Conservation (phyloP, 2,329 filamentous ascomycete species). For the Blastomyces silverae region DNA sequence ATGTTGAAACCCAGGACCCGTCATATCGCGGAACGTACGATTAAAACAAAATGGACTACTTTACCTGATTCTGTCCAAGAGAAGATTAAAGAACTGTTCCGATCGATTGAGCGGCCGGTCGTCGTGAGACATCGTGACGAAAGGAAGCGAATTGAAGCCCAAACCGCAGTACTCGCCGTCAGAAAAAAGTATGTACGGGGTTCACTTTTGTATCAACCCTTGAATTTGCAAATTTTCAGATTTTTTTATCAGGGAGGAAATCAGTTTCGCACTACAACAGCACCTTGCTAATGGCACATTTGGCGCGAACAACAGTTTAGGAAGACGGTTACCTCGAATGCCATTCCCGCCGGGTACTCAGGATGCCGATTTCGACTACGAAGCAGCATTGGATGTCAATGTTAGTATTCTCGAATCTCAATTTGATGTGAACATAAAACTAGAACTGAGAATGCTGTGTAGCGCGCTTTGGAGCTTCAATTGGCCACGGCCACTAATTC, state of each 20-base stretch:
- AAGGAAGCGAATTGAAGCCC: constrained; percentile 38
- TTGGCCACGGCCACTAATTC: constrained; percentile 38
- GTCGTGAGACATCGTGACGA: constrained; percentile 40
- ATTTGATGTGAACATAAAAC: constrained; percentile 19
- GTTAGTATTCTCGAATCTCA: constrained; percentile 26
- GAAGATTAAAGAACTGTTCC: constrained; percentile 39
- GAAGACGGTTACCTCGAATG: constrained; percentile 41
- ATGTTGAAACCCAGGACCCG: constrained; percentile 38
- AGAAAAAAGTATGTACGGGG: constrained; percentile 36
- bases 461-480: constrained; percentile 36
- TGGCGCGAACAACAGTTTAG: constrained; percentile 28
- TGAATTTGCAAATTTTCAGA: neutral
- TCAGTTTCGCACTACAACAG: neutral
- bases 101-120: constrained; percentile 39
- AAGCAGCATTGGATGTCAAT: constrained; percentile 40
- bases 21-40: constrained; percentile 39
- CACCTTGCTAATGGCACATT: constrained; percentile 7
- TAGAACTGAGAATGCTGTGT: constrained; percentile 11
- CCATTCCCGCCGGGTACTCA: constrained; percentile 41
- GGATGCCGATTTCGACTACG: constrained; percentile 41
- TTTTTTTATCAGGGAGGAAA: neutral
- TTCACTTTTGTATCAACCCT: neutral
- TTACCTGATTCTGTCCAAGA: constrained; percentile 40
- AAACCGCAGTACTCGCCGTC: constrained; percentile 37
- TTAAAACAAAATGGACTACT: constrained; percentile 43